Base-by-base conservation (phyloP, 495 filamentous ascomycete genomes). In the Xylaria acuta region DNA sequence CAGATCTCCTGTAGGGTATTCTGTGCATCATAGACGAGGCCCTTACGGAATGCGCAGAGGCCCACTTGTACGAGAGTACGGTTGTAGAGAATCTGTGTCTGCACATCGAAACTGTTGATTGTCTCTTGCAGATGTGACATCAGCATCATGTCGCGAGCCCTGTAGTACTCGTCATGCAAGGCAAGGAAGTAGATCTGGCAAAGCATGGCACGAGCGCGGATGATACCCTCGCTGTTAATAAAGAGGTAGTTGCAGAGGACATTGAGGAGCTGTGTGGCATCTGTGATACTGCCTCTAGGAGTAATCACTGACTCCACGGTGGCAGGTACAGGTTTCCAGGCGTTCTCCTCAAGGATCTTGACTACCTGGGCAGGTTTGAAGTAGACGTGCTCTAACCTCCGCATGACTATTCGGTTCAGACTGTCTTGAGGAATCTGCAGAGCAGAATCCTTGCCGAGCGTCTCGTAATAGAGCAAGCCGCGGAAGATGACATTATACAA, bases 61-160 rank as follows among this genome's bases (percentile, higher is more conserved):
- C 96, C 96, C 56, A 98, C 96, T 84, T 99, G 96, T 47, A 98
- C 97, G 30, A 99, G 88, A 18, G 96, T 97, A 64, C 96, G 91
- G 88, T 99, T 99, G 90, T 95, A 99, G 68, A 98, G 92, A 73
- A 99, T 99, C 82, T 99, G 96, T 43, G 93, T 97, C 82, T 90
- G 92, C 76, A 99, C 91, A 77, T 98, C 96, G 80, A 98, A 98
- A 82, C 91, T 97, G 81, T 87, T 85, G 81, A 98, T 98, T 73
- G 90, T 97, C 84, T 99, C 96, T 78, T 97, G 93, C 77, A 99
- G 84, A 84, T 99, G 96, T n/a, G 97, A 98, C 92, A 98, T 98
- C 79, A 99, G 89, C 92, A 98, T 95, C 90, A 98, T 93, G 81
- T 99, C 96, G 75, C 97, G 94, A 77, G 96, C 92, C 77, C 92